Evolutionary conservation across 257 asterid species (phyloP).

Genomic region (Solanum pimpinellifolium): DNA sequence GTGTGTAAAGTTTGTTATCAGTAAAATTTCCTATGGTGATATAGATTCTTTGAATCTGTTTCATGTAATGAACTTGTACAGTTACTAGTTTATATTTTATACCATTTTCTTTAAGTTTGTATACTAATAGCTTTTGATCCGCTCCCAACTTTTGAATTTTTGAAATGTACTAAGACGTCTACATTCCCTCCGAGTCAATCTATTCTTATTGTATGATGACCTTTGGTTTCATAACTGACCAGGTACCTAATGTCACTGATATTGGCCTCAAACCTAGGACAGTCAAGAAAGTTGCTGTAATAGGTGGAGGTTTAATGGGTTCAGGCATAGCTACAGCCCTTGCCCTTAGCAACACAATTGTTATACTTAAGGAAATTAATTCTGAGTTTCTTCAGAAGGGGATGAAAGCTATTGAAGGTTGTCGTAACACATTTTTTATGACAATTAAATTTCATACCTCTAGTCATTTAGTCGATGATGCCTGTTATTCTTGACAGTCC

Average conservation of each 20-base stretch:
- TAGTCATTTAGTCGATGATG: neutral
- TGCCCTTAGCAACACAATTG: conserved; percentile 45
- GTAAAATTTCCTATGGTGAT: neutral
- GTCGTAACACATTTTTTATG: neutral
- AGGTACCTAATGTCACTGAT: conserved; percentile 85
- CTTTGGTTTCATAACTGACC: neutral
- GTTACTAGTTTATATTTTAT: neutral
- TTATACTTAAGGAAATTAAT: conserved; percentile 79
- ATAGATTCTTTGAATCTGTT: neutral
- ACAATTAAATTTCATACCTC: neutral
- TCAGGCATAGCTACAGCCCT: conserved; percentile 95
- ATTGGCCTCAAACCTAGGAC: conserved; percentile 87
- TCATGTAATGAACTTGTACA: neutral
- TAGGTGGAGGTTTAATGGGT: conserved; percentile 99
- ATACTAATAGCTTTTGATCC: neutral
- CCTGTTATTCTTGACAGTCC: neutral
- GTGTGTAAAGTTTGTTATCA: neutral
- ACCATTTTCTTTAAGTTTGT: neutral
- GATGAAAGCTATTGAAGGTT: conserved; percentile 71
- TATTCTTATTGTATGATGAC: neutral
- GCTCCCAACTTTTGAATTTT: neutral
- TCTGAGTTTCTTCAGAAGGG: conserved; percentile 88
- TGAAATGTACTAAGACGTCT: neutral
- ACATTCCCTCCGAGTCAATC: neutral
- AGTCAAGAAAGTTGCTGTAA: conserved; percentile 71